Evolutionary conservation across 495 filamentous ascomycete species (phyloP), one percentile per base, ranked within the genome.

Genomic region (Podospora sp.): DNA sequence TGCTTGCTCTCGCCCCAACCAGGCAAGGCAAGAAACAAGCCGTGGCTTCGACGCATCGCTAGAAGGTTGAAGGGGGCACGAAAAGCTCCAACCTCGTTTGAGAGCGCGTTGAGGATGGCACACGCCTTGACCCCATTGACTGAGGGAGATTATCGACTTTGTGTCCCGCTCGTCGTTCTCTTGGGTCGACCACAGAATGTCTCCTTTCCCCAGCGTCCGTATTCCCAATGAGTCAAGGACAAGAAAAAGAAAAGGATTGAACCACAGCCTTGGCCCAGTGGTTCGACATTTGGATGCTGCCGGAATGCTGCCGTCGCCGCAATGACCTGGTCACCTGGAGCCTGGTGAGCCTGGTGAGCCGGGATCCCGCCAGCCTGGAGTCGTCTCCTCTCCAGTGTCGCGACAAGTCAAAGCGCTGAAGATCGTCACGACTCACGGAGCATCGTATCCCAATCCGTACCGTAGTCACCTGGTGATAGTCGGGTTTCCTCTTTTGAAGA

Each of bases 111-210:
- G 40, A 46, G 40, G 12, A 25, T 33, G 56, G 29, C 26, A 51
- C 36, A 59, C 60, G 49, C 59, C 22, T 9, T 63, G 61, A 53
- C 61, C 50, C 40, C 22, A 63, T n/a, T 21, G 21, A 33, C 21
- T 21, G 21, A 58, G 51, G 63, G 63, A 65, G 57, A 65, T 65
- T 65, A 65, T 65, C 63, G 52, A 55, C 62, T 36, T 65, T 52
- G 46, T 36, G 26, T 67, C 59, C 56, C 65, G 59, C 33, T 49
- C 65, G 53, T 49, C 16, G 4, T 52, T 57, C 26, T 65, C 52
- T 36, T 65, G 63, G 61, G 63, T 65, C 52, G 26, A 21, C 61
- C 61, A 53, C 26, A 27, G 20, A 49, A 40, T 35, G 11, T 7
- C 11, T 27, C 50, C 61, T 25, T 12, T 33, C 65, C 65, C 65